Evolutionary conservation across 345 rosid genomes (phyloP), one percentile per base, ranked within the genome.

Genomic region (Eutrema yunnanense): DNA sequence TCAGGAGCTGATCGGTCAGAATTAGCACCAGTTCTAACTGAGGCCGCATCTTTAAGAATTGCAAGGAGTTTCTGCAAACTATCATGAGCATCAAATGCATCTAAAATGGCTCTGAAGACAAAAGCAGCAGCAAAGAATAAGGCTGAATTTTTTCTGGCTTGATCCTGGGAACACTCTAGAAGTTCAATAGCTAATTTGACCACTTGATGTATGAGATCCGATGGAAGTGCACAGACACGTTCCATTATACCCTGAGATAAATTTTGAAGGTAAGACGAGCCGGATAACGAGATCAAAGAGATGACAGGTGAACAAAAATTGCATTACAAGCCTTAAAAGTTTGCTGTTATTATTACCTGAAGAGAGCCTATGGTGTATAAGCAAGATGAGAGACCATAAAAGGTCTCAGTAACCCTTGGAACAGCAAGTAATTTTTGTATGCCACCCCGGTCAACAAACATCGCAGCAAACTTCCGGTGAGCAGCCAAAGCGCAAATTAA

Each of bases 401-500:
- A 88, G 22, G 92, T 90, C 51, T 85, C 83, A 59, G 83, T 78
- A 69, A 78, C 83, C 80, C 93, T 88, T 52, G 99, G 96, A 27
- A 90, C 84, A 73, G 90, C 84, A 61, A 95, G 97, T 82, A 95
- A 83, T 72, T 92, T 95, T 76, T 89, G 96, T 81, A 92, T 82
- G 79, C 99, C 99, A 81, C 96, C 86, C 4, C 97, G 86, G 79
- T 95, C 99, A 65, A 95, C 99, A 86, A 92, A 95, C 73, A 95
- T 82, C 6, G 99, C 96, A 74, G 99, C 97, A 80, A 95, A 95
- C 83, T 95, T 95, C 71, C 96, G 84, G 73, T 92, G 97, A 44
- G 99, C 96, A 73, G 97, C 99, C 83, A 95, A 86, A 62, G 99
- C 93, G 75, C 99, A 91, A 65, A 95, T 92, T 62, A 95, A 87